These are phyloP conservation scores for Ogataea sp. DNA, from an alignment of 805 yeast species.

Conservation along the genomic window DNA sequence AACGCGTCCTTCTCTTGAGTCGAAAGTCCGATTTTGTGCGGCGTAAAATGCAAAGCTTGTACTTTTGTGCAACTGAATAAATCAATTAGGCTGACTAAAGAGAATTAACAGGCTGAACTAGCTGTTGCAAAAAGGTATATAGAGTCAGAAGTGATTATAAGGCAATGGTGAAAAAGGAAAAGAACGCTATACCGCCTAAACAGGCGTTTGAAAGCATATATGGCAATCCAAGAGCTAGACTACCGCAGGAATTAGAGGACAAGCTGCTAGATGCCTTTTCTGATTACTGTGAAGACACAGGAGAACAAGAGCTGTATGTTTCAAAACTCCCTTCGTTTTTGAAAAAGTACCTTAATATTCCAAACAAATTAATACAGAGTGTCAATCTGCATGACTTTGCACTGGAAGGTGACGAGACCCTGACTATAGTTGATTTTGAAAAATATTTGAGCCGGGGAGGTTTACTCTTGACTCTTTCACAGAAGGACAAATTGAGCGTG, in stretches of 20 bases:
- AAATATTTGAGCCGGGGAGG: slow-evolving; percentile 32
- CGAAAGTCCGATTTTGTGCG: too few relatives aligned
- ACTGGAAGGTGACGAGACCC: slow-evolving; percentile 32
- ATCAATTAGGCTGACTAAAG: too few relatives aligned
- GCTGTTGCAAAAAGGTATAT: too few relatives aligned
- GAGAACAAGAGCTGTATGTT: slow-evolving; percentile 28
- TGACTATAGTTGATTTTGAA: slow-evolving; percentile 38
- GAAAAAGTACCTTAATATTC: slow-evolving; percentile 19
- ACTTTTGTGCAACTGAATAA: too few relatives aligned
- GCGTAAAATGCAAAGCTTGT: too few relatives aligned
- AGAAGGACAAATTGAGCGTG: slow-evolving; percentile 25
- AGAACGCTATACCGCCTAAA: background rate
- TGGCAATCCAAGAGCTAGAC: slow-evolving; percentile 15
- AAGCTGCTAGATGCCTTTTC: slow-evolving; percentile 35
- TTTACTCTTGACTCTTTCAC: slow-evolving; percentile 28
- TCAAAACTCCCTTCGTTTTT: slow-evolving; percentile 22
- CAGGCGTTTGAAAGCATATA: slow-evolving; percentile 5
- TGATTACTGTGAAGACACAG: slow-evolving; percentile 26
- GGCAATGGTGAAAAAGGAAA: background rate
- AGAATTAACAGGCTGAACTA: too few relatives aligned
- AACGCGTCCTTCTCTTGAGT: too few relatives aligned
- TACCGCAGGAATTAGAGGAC: slow-evolving; percentile 38
- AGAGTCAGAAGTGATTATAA: too few relatives aligned
- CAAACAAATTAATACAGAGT: slow-evolving; percentile 22
- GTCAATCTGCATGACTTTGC: slow-evolving; percentile 21